A percentile compares a stretch with the other conserved stretches of the same genome.
phyloP scores from a whole-genome alignment of 2,329 filamentous ascomycete species.

The Sclerotiophoma versabilis region DNA sequence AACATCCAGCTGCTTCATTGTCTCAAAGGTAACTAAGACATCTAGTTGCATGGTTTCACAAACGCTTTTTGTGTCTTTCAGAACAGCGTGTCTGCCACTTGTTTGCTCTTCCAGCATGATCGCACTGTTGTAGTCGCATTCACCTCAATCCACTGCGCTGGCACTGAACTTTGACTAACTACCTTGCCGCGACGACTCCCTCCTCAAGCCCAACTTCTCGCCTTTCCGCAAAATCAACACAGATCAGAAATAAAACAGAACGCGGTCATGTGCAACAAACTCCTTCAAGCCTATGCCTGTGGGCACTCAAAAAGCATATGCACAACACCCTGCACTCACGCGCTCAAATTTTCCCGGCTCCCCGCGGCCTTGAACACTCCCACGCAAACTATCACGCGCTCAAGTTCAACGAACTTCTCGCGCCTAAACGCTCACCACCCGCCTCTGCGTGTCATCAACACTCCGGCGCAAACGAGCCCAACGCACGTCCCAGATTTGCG shows the following conservation, averaged over 20 bases:
- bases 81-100: background rate
- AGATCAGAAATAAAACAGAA: background rate
- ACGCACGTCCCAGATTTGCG: conserved; percentile 8
- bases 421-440: background rate
- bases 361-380: background rate
- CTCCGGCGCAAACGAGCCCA: background rate
- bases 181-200: background rate
- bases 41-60: background rate
- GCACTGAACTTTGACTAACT: too few species aligned
- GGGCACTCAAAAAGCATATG: conserved; percentile 33
- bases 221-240: background rate
- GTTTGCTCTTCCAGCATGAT: background rate
- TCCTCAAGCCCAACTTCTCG: too few species aligned
- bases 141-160: background rate
- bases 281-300: conserved; percentile 38
- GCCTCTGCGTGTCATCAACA: background rate
- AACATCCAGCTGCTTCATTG: background rate
- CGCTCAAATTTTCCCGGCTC: conserved; percentile 4
- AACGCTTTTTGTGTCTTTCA: background rate
- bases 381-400: conserved; percentile 10
- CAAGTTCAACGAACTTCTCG: conserved; percentile 9
- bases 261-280: conserved; percentile 33
- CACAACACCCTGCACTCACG: conserved; percentile 37
- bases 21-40: background rate
- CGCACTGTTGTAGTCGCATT: background rate